These are phyloP conservation scores for Codiaeum variegatum DNA, from an alignment of 441 rosid genomes.

Conservation along the genomic window DNA sequence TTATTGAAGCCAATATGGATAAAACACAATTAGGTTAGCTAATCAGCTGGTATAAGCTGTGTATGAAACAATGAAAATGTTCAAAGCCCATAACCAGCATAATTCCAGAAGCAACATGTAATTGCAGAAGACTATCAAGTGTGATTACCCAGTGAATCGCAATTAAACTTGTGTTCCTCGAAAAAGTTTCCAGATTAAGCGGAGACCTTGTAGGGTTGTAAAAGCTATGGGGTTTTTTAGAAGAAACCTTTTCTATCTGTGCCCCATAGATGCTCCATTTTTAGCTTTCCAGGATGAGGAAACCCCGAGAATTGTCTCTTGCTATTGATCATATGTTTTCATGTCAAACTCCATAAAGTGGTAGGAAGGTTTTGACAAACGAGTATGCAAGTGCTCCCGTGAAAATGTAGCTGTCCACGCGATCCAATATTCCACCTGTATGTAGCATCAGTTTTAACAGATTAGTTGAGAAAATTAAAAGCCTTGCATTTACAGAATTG, in stretches of 20 bases:
- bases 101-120: neutral
- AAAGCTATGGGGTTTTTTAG: conserved; percentile 11
- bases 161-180: conserved; percentile 1
- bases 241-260: neutral
- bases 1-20: neutral
- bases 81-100: neutral
- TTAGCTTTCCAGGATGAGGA: conserved; percentile 4
- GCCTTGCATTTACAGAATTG: neutral
- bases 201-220: conserved; percentile 12
- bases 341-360: conserved; percentile 66
- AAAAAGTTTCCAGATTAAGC: neutral
- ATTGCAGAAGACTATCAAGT: neutral
- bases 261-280: neutral
- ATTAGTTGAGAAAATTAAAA: neutral
- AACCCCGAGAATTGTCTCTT: neutral
- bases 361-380: conserved; percentile 68
- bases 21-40: neutral
- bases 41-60: conserved; percentile 2
- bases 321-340: conserved; percentile 5
- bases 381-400: conserved; percentile 88
- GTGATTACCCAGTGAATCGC: conserved; percentile 8
- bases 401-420: conserved; percentile 89
- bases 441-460: neutral
- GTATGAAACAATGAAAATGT: neutral
- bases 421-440: conserved; percentile 86